Base-by-base conservation (phyloP, 306 rosid genomes). In the Vigna trinervia region DNA sequence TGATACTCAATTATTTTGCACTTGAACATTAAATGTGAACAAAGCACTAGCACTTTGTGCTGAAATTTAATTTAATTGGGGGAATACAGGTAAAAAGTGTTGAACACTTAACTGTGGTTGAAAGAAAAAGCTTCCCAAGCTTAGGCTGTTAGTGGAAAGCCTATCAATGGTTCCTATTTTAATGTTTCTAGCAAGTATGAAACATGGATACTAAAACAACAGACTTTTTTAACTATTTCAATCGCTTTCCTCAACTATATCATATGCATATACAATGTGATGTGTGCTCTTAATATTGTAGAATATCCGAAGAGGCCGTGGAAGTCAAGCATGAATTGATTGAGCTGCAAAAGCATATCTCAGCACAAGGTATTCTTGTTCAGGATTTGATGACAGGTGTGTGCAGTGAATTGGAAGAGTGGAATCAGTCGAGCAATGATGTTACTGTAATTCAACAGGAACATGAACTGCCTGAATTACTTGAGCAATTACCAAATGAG, bases 291-390 rank as follows among this genome's bases (percentile, higher is more conserved):
- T 71, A 59, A 41, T 71, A 46, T 63, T 89, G 68, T 79, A 95
- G 99, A 90, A 91, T 95, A 83, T 90, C 97, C 84, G 99, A 92
- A 80, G 99, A 95, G 87, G 96, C 98, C 26, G 93, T 88, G 78
- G 97, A 95, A 86, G 93, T 92, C 85, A 88, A 95, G 69, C 97
- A 92, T 85, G 97, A 92, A 76, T 83, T 92, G 83, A 85, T 88
- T 78, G 99, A 95, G 88, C 85, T 95, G 80, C 92, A 59, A 83
- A 92, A 95, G 86, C 97, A 92, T 85, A 89, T 88, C 68, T 92
- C 96, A 47, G 82, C 94, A 50, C 99, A 95, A 79, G 89, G 97
- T 75, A 91, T 92, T 83, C 88, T 92, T 73, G 99, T 95, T 71
- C 89, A 92, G 85, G 99, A 95, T 88, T 86, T 95, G 89, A 88